Conservation (phyloP, 2,329 filamentous ascomycete species). For the Penicillium olsonii region DNA sequence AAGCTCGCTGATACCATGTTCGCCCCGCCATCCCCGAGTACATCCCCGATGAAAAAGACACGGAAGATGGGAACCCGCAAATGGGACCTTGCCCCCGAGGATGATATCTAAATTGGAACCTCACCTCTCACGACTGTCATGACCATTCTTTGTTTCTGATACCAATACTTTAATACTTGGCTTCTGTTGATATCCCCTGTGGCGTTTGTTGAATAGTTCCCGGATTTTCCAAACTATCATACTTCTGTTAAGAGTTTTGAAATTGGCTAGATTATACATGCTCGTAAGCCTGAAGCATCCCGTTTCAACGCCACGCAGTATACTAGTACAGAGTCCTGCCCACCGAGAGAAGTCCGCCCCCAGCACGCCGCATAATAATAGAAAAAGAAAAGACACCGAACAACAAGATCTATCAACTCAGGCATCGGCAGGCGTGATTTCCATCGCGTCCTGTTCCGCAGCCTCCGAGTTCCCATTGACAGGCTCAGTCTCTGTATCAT, state of each 20-base stretch:
- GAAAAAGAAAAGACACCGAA: background rate
- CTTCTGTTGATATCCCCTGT: constrained; percentile 16
- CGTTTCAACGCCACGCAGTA: constrained; percentile 2
- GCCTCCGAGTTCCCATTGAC: constrained; percentile 7
- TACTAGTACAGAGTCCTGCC: background rate
- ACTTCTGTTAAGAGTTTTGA: background rate
- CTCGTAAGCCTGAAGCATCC: constrained; percentile 4
- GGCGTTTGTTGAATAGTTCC: constrained; percentile 18
- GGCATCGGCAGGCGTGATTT: constrained; percentile 13
- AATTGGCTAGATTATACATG: constrained; percentile 12
- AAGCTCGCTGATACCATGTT: constrained; percentile 40
- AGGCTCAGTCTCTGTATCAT: constrained; percentile 11
- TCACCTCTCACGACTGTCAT: constrained; percentile 18
- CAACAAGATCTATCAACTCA: background rate
- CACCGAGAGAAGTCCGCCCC: background rate
- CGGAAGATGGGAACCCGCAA: constrained; percentile 50
- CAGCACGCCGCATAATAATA: background rate
- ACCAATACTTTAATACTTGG: constrained; percentile 1
- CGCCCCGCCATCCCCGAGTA: constrained; percentile 25
- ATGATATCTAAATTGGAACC: constrained; percentile 32
- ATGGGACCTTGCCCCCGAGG: constrained; percentile 49
- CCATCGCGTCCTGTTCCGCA: constrained; percentile 15
- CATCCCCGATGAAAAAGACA: constrained; percentile 40
- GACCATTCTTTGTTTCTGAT: constrained; percentile 14
- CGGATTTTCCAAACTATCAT: background rate